Base-by-base conservation (phyloP, 495 filamentous ascomycete species). In the Tricharina praecox region DNA sequence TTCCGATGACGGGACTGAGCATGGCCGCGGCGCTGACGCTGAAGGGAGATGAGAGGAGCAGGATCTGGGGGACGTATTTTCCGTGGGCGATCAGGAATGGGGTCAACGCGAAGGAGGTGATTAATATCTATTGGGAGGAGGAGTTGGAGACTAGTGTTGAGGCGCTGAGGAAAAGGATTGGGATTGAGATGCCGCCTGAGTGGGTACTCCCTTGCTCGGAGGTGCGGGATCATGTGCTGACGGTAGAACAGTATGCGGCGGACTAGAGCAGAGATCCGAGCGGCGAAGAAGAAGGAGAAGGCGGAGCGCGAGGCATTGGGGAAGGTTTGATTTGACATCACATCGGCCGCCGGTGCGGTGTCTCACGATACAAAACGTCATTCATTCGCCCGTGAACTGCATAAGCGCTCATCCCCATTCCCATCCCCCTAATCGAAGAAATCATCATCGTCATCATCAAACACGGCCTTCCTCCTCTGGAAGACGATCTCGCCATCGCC, bases 61-160 rank as follows among this genome's bases (percentile, higher is more conserved):
- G 92, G 48, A 85, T 93, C 42, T 76, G 75, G 54, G 66, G 62
- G 1, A 72, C 77, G 0, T 94, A 93, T 65, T 64, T 85, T 32
- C 90, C 92, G 2, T 97, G 90, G 90, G 90, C 92, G 42, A 62
- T 95, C 33, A 65, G 73, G 26, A 94, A 88, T 66, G 90, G 90
- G 10, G 40, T 87, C 54, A 56, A 70, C 36, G 72, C 76, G 46
- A 73, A 79, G 55, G 85, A 93, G 63, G 68, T 97, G 24, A 86
- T 97, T 48, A 95, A 94, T 67, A 82, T 97, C 5, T 97, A 93
- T 54, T 97, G 92, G 92, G 90, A 97, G 68, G 87, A 96, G 70
- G 70, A 90, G 62, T 61, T 97, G 58, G 79, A 86, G 67, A 81
- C 75, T 51, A 78, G 88, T 68, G 86, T 94, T 23, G 72, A 77